Evolutionary conservation across 176 grass and related monocot species (phyloP), one percentile per base, ranked within the genome.

Genomic region (Neostapfia colusana): DNA sequence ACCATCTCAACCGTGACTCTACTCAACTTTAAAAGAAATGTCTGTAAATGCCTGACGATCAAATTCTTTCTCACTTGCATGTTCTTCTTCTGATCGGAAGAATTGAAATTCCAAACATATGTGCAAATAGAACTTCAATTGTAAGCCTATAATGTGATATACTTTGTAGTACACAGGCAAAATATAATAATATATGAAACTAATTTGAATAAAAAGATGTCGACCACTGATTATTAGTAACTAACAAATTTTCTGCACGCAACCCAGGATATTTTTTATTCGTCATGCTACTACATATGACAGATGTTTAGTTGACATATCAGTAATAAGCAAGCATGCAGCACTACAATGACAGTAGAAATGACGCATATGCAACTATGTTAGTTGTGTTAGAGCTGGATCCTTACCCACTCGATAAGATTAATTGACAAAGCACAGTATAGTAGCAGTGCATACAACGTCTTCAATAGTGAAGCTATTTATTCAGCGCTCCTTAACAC

Each of bases 401-500:
- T 76, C 39, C 36, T 44, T 62, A 49, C 57, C 39, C 54, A 75
- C 61, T 18, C 63, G 13, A 76, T 16, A 46, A 42, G 71, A 76
- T 69, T 42, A 75, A 63, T 61, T 21, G 73, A 89, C 82, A 62
- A 35, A 25, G 17, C 0, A 62, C 78, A 73, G 73, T 67, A 14
- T 54, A 78, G 48, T 68, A 85, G 78, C 62, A 85, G 83, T 62
- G 36, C 20, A 31, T 25, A 23, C 68, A 28, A 14, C 8, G 69
- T 88, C 63, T 62, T 16, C 0, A 43, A 55, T 54, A 79, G 80
- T 53, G 36, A 40, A 40, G 2, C 63, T 39, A 76, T 65, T 67
- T 67, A 67, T 74, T 17, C 69, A 51, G 40, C 10, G 34, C 43
- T 23, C 18, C 34, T 41, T 83, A 78, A 78, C 50, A 68, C 51